Percentiles rank a stretch among this genome's conserved stretches.
Evolutionary conservation across 345 rosid species (phyloP).

Genomic region (Chamaenerion angustifolium): DNA sequence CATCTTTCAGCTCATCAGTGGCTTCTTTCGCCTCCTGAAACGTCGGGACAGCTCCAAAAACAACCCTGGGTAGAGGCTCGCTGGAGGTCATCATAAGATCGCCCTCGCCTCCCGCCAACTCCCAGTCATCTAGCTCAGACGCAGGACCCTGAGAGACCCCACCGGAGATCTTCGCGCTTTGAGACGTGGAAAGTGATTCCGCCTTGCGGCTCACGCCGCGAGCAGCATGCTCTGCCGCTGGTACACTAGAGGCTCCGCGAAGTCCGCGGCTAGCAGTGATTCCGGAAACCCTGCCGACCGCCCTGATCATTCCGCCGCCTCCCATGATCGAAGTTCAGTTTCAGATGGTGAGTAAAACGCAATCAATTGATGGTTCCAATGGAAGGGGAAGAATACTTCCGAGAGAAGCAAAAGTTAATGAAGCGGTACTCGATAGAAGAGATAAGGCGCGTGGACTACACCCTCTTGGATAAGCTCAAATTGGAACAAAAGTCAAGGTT

Average conservation of each 20-base stretch:
- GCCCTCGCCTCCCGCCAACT: constrained; percentile 3
- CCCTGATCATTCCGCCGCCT: constrained; percentile 5
- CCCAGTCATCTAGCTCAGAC: constrained; percentile 6
- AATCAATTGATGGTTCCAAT: too few relatives aligned
- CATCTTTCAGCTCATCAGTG: constrained; percentile 42
- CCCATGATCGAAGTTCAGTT: background rate
- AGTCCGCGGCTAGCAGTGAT: constrained; percentile 2
- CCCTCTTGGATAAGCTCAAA: too few relatives aligned
- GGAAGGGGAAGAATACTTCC: too few relatives aligned
- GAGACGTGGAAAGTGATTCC: background rate
- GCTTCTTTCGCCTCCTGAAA: constrained; percentile 49
- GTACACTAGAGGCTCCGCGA: background rate
- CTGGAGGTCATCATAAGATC: constrained; percentile 3
- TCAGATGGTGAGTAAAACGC: too few relatives aligned
- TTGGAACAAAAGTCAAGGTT: too few relatives aligned
- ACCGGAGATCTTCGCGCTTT: background rate
- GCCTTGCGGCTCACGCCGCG: constrained; percentile 1
- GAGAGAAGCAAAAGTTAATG: too few relatives aligned
- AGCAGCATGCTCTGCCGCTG: constrained; percentile 2
- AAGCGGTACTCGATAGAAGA: too few relatives aligned
- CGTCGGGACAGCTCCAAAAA: constrained; percentile 38
- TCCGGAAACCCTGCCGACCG: constrained; percentile 6
- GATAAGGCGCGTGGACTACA: too few relatives aligned
- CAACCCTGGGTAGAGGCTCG: constrained; percentile 33
- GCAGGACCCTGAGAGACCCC: constrained; percentile 2